phyloP scores from a whole-genome alignment of 2,329 filamentous ascomycete species.

The Lasiodiplodia theobromae region DNA sequence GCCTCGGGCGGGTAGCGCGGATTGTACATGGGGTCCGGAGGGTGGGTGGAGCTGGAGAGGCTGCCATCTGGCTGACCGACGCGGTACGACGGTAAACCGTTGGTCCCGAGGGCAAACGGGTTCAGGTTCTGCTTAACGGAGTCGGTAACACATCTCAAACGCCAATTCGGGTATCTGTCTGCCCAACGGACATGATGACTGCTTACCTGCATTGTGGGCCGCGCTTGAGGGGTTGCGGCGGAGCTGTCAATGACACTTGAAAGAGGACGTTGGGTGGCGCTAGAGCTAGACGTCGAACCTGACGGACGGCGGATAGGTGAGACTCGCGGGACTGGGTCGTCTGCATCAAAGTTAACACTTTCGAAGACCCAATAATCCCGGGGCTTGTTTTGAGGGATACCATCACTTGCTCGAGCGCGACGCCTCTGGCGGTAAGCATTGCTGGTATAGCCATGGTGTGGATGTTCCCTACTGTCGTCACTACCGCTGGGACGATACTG shows the following conservation, averaged over 20 bases:
- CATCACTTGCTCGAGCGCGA: background rate
- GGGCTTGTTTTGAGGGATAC: background rate
- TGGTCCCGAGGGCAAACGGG: background rate
- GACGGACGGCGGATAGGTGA: background rate
- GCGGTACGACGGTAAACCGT: background rate
- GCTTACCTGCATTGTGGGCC: background rate
- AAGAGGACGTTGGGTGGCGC: background rate
- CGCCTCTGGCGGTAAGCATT: background rate
- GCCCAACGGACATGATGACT: background rate
- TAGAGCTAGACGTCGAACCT: background rate
- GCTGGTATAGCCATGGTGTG: background rate
- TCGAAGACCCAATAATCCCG: background rate
- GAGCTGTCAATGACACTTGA: background rate
- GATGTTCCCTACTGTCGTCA: background rate
- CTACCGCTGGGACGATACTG: conserved; percentile 2
- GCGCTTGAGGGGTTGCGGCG: background rate
- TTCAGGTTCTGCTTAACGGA: background rate
- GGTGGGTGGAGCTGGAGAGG: background rate
- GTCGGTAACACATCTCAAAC: background rate
- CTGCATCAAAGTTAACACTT: background rate
- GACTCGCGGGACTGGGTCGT: background rate
- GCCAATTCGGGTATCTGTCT: background rate
- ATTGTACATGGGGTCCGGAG: background rate
- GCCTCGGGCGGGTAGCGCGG: background rate
- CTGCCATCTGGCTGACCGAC: background rate